phyloP scores from a whole-genome alignment of 108 stramenopile genomes.

The Skeletonema potamos region DNA sequence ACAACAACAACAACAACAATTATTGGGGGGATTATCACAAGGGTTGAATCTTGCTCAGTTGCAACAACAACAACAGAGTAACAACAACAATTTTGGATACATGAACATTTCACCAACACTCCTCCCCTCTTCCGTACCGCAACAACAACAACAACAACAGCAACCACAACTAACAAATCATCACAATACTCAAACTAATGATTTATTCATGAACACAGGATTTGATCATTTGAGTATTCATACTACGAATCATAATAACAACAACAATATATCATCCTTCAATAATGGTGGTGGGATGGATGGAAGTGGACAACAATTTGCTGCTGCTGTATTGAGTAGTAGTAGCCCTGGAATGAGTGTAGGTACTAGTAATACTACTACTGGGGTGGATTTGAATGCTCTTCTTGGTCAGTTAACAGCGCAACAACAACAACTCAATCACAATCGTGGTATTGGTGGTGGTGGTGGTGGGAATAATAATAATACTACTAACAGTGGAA shows the following conservation, averaged over 20 bases:
- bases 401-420: neutral
- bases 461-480: neutral
- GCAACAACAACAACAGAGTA: neutral
- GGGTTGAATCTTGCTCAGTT: neutral
- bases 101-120: neutral
- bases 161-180: no score
- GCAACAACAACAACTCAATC: no score
- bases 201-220: neutral
- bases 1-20: neutral
- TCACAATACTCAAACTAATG: no score
- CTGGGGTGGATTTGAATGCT: neutral
- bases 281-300: no score
- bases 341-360: neutral
- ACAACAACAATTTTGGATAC: neutral
- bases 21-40: neutral
- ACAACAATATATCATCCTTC: no score
- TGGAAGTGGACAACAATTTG: no score
- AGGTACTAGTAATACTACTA: neutral
- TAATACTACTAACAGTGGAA: neutral
- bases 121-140: no score
- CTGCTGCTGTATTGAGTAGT: no score
- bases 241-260: no score
- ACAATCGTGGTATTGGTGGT: neutral
- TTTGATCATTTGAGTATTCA: neutral
- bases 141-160: no score